Evolutionary conservation across 2,329 filamentous ascomycete genomes (phyloP).

Genomic region (Penicillium sp.): DNA sequence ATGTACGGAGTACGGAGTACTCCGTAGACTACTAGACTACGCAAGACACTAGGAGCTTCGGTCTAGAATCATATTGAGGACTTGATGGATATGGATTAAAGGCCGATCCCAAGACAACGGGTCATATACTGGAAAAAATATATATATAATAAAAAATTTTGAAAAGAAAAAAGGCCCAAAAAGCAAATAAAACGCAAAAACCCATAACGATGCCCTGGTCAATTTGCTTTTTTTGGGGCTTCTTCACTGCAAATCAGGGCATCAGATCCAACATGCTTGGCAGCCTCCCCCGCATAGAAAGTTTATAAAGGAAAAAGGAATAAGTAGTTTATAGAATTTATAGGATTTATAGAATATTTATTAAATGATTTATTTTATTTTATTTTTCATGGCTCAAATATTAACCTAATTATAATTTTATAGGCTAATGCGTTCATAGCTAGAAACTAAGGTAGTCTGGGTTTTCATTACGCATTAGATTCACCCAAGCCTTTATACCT

Average conservation of each 20-base stretch:
- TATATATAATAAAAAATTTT: background rate
- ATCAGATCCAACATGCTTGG: conserved; percentile 25
- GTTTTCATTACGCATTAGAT: conserved; percentile 21
- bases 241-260: conserved; percentile 27
- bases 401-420: background rate
- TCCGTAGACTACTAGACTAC: background rate
- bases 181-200: conserved; percentile 3
- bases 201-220: background rate
- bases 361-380: background rate
- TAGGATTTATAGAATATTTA: background rate
- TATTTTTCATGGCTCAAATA: background rate
- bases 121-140: background rate
- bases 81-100: background rate
- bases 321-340: background rate
- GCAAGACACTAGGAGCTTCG: background rate
- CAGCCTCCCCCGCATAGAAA: conserved; percentile 30
- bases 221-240: conserved; percentile 7
- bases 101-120: conserved; percentile 3
- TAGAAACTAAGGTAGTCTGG: conserved; percentile 17
- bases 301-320: conserved; percentile 14
- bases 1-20: background rate
- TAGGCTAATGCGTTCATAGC: conserved; percentile 3
- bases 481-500: conserved; percentile 2
- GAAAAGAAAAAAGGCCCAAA: background rate
- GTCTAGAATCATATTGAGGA: background rate